Base-by-base conservation (phyloP, 2,329 filamentous ascomycete genomes). In the Fusarium xylarioides region DNA sequence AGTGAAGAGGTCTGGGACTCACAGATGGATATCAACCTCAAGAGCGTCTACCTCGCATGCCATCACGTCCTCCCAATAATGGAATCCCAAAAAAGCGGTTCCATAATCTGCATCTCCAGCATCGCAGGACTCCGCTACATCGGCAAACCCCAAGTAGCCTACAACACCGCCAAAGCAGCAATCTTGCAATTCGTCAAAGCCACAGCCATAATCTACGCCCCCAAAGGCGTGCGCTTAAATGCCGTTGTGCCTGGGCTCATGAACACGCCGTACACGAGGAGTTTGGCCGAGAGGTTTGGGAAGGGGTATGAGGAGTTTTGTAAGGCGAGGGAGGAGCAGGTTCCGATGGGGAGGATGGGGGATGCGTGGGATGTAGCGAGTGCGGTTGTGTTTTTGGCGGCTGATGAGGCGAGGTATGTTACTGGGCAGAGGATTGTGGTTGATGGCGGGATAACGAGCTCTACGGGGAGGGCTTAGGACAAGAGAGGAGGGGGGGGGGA, bases 311-410 rank as follows among this genome's bases (percentile, higher is more conserved):
- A 85, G 37, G 86, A 83, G 50, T 89, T 89, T 68, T 81, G 84
- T 57, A 81, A 81, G 65, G 85, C 85, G 70, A 85, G 89, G 66
- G 84, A 89, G 58, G 79, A 79, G 11, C 88, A 90, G 74, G 88
- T 90, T 2, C 90, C 89, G 0, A 87, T 88, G 82, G 88, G 88
- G 0, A 82, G 80, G 38, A 90, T 91, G 85, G 89, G 89, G 0
- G 86, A 88, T 76, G 86, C 88, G 1, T 88, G 87, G 81, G 90
- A 91, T 78, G 86, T 91, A 10, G 87, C 88, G 0, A 85, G 88
- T 77, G 84, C 88, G 2, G 88, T 85, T 10, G 75, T 88, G 18
- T 91, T 90, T 71, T 81, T 91, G 61, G 89, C 84, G 7, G 89
- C 87, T 40, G 85, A 88, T 50, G 88, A 90, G 68, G 87, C 89